phyloP scores from a whole-genome alignment of 2,329 filamentous ascomycete species.

The Hymenoscyphus scutula region DNA sequence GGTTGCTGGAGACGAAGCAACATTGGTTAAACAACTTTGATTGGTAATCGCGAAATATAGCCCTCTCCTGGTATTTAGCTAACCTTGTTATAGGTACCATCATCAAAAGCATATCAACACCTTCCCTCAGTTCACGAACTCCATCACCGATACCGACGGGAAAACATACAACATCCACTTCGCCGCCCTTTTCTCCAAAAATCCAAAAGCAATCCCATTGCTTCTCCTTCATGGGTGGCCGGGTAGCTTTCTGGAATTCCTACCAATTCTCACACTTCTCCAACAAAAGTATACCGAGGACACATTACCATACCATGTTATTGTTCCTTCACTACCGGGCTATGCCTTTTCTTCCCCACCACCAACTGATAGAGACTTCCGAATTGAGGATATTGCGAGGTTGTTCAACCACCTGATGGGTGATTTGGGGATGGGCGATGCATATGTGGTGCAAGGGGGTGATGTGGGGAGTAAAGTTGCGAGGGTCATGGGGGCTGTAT shows the following conservation, averaged over 20 bases:
- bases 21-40: too few species aligned
- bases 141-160: too few species aligned
- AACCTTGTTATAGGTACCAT: too few species aligned
- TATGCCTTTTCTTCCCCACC: constrained; percentile 23
- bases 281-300: constrained; percentile 47
- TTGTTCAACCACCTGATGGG: constrained; percentile 19
- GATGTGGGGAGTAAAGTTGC: constrained; percentile 40
- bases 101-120: too few species aligned
- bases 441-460: constrained; percentile 19
- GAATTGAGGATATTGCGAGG: constrained; percentile 29
- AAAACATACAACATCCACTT: too few species aligned
- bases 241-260: constrained; percentile 50
- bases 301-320: constrained; percentile 26
- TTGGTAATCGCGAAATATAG: too few species aligned
- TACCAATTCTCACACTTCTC: constrained; percentile 49
- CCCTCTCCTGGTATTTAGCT: too few species aligned
- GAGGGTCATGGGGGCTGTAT: constrained; percentile 16
- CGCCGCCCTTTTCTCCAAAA: too few species aligned
- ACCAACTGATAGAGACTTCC: constrained; percentile 34
- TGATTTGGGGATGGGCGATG: constrained; percentile 15
- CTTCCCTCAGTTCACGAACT: too few species aligned
- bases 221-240: too few species aligned
- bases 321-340: constrained; percentile 26
- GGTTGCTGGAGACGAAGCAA: too few species aligned
- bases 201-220: too few species aligned